phyloP scores from a whole-genome alignment of 78 protist species.

The Mantamonas sphyraenae region DNA sequence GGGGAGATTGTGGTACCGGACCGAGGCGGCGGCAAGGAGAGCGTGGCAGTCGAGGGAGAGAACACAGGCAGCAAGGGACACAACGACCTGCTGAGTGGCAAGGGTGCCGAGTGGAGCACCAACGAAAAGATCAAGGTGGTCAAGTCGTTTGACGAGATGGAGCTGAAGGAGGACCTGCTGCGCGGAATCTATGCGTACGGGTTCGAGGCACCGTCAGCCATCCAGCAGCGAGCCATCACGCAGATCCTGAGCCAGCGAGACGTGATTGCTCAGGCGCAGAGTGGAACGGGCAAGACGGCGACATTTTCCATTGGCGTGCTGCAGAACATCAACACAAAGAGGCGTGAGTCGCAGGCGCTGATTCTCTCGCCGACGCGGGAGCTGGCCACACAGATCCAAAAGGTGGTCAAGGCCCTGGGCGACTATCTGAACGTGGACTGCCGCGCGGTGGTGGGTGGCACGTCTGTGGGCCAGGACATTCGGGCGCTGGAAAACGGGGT shows the following conservation, averaged over 20 bases:
- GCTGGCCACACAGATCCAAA: slow-evolving; percentile 91
- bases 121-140: too few species aligned
- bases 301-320: slow-evolving; percentile 78
- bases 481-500: slow-evolving; percentile 69
- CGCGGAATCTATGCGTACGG: slow-evolving; percentile 92
- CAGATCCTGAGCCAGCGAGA: slow-evolving; percentile 93
- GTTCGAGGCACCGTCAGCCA: slow-evolving; percentile 95
- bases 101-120: too few species aligned
- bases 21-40: too few species aligned
- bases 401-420: slow-evolving; percentile 79
- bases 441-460: slow-evolving; percentile 94
- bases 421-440: slow-evolving; percentile 74
- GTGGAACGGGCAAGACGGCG: slow-evolving; percentile 98
- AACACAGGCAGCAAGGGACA: too few species aligned
- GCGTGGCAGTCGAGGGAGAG: too few species aligned
- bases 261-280: slow-evolving; percentile 96
- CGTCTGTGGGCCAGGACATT: slow-evolving; percentile 77
- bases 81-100: too few species aligned
- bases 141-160: slow-evolving; percentile 83
- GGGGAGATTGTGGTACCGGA: too few species aligned
- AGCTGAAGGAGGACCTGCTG: slow-evolving; percentile 72
- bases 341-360: slow-evolving; percentile 77
- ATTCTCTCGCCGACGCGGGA: slow-evolving; percentile 96
- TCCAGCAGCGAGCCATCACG: slow-evolving; percentile 95
- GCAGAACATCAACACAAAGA: slow-evolving; percentile 67